A percentile compares a stretch with the other conserved stretches of the same genome.
Conservation (phyloP, 2,329 filamentous ascomycete genomes). For the Alternaria panax region DNA sequence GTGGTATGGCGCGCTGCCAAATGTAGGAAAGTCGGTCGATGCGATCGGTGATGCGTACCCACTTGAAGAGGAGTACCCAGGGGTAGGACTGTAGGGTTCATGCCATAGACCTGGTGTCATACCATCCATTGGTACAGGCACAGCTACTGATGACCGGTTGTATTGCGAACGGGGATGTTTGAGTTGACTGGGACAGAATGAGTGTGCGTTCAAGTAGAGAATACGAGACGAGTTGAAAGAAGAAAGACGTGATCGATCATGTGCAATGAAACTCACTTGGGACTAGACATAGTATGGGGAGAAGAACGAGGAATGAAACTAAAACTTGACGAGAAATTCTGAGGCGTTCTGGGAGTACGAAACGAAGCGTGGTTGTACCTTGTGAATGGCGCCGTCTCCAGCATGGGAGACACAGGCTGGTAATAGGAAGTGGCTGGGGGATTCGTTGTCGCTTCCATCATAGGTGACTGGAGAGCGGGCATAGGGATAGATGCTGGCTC, state of each 20-base stretch:
- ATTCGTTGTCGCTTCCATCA: slow-evolving; percentile 22
- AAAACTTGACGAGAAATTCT: slow-evolving; percentile 37
- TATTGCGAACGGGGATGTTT: slow-evolving; percentile 28
- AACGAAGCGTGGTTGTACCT: slow-evolving; percentile 49
- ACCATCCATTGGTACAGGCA: slow-evolving; percentile 28
- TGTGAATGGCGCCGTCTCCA: slow-evolving; percentile 37
- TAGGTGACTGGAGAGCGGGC: slow-evolving; percentile 23
- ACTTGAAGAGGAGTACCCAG: slow-evolving; percentile 44
- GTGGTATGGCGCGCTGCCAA: slow-evolving; percentile 39
- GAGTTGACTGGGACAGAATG: slow-evolving; percentile 18
- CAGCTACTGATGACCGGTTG: slow-evolving; percentile 20
- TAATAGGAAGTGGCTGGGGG: slow-evolving; percentile 27
- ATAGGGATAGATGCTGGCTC: slow-evolving; percentile 22
- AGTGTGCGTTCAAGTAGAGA: neutral
- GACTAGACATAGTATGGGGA: slow-evolving; percentile 34
- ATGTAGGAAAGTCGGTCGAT: slow-evolving; percentile 37
- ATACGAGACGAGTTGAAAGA: slow-evolving; percentile 2
- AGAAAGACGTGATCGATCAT: slow-evolving; percentile 19
- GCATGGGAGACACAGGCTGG: slow-evolving; percentile 32
- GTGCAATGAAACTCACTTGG: slow-evolving; percentile 49
- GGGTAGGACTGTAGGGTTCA: slow-evolving; percentile 41
- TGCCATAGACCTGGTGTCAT: slow-evolving; percentile 32
- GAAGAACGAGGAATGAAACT: slow-evolving; percentile 42
- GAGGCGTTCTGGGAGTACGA: slow-evolving; percentile 50
- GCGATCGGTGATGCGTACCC: slow-evolving; percentile 43